A percentile compares a stretch with the other conserved stretches of the same genome.
These are phyloP conservation scores for Prunus mira DNA, from an alignment of 306 rosid genomes.

Conservation along the genomic window DNA sequence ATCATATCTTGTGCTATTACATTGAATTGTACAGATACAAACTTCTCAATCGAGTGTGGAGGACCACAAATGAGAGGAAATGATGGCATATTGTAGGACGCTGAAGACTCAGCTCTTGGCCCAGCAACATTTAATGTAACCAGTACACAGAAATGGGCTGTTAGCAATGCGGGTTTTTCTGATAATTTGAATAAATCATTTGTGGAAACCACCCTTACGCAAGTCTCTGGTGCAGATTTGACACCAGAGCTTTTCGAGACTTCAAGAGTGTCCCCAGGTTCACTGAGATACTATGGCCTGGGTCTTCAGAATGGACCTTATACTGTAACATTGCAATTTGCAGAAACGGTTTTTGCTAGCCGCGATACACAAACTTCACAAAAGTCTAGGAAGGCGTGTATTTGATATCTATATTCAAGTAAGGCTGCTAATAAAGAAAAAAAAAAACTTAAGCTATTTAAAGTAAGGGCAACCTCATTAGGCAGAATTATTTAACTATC, in stretches of 20 bases:
- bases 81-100: constrained; percentile 17
- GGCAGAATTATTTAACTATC: no score
- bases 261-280: constrained; percentile 21
- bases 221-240: constrained; percentile 8
- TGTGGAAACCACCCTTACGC: neutral
- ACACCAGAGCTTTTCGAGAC: constrained; percentile 14
- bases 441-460: no score
- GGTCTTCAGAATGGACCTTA: constrained; percentile 54
- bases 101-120: constrained; percentile 11
- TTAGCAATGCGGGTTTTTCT: constrained; percentile 16
- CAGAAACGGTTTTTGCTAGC: constrained; percentile 36
- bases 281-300: constrained; percentile 43
- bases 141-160: constrained; percentile 21
- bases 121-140: neutral
- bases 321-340: constrained; percentile 49
- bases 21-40: constrained; percentile 20
- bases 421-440: neutral
- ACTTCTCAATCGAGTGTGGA: constrained; percentile 28
- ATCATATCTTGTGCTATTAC: no score
- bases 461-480: no score
- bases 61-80: constrained; percentile 8
- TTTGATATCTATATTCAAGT: constrained; percentile 63
- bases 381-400: constrained; percentile 52
- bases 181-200: neutral
- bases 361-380: constrained; percentile 13